Evolutionary conservation across 352 stramenopile species (phyloP).

Genomic region (Globisporangium cederbergense): DNA sequence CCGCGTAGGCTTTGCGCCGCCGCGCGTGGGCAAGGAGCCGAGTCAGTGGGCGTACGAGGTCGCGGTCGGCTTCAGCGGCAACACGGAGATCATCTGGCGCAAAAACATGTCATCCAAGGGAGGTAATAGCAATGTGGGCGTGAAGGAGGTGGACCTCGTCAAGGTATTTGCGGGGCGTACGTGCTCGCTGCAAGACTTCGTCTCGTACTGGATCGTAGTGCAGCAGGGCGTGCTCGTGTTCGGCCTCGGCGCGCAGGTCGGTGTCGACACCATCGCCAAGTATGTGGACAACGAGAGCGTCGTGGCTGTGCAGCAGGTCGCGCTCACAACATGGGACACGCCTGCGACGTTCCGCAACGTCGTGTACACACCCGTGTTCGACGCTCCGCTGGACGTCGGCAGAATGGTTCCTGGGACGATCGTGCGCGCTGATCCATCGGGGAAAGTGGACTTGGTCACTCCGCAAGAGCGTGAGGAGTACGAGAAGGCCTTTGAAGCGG

Average conservation of each 20-base stretch:
- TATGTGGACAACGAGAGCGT: slow-evolving; percentile 34
- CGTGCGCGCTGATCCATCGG: slow-evolving; percentile 56
- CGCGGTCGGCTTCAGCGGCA: slow-evolving; percentile 61
- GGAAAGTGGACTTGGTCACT: slow-evolving; percentile 56
- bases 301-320: slow-evolving; percentile 35
- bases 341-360: slow-evolving; percentile 48
- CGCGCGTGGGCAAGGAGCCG: slow-evolving; percentile 13
- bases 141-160: slow-evolving; percentile 48
- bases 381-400: slow-evolving; percentile 33
- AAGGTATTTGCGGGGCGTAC: slow-evolving; percentile 68
- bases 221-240: slow-evolving; percentile 38
- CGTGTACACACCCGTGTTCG: slow-evolving; percentile 31
- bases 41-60: slow-evolving; percentile 63
- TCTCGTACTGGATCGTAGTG: slow-evolving; percentile 71
- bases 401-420: slow-evolving; percentile 43
- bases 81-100: slow-evolving; percentile 69
- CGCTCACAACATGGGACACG: slow-evolving; percentile 70
- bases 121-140: slow-evolving; percentile 15
- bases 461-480: slow-evolving; percentile 48
- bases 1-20: slow-evolving; percentile 58
- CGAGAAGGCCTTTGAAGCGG: slow-evolving; percentile 35
- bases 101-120: slow-evolving; percentile 30
- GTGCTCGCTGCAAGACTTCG: slow-evolving; percentile 53
- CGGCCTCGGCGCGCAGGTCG: slow-evolving; percentile 49
- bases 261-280: slow-evolving; percentile 54